A percentile compares a stretch with the other conserved stretches of the same genome.
Conservation (phyloP, 495 filamentous ascomycete species). For the Pyrenula massariospora region DNA sequence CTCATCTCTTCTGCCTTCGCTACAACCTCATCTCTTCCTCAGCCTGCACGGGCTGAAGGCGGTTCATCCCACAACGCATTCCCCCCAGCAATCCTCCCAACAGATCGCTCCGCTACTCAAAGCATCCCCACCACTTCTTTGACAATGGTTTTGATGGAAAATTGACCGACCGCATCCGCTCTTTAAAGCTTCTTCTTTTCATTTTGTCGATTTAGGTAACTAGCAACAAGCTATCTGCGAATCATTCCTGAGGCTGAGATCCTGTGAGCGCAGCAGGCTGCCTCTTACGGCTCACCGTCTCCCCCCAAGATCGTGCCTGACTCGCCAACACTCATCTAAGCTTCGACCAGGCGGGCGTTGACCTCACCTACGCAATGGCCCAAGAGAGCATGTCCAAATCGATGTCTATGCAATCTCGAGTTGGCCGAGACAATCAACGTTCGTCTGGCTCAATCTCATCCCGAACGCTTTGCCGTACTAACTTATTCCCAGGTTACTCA, state of each 20-base stretch:
- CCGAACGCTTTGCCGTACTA: conserved; percentile 5
- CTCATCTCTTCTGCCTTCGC: background rate
- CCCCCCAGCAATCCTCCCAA: background rate
- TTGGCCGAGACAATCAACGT: conserved; percentile 39
- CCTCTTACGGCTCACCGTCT: background rate
- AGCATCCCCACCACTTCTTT: background rate
- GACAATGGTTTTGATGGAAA: background rate
- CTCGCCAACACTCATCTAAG: background rate
- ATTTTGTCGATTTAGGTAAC: too few species aligned
- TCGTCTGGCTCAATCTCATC: conserved; percentile 11
- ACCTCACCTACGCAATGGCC: background rate
- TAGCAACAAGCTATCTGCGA: background rate
- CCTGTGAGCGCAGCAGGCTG: background rate
- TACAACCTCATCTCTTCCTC: background rate
- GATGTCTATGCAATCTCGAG: conserved; percentile 28
- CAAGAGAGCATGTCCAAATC: conserved; percentile 11
- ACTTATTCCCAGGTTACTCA: conserved; percentile 62
- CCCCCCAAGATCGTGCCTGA: too few species aligned
- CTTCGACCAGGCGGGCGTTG: background rate
- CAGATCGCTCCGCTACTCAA: background rate
- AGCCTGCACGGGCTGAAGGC: background rate
- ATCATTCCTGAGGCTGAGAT: background rate
- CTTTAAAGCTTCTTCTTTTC: background rate
- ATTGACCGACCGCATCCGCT: background rate
- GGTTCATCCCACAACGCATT: background rate